Evolutionary conservation across 768 basidiomycete species (phyloP), one percentile per base, ranked within the genome.

Genomic region (Macrolepiota albuminosa): DNA sequence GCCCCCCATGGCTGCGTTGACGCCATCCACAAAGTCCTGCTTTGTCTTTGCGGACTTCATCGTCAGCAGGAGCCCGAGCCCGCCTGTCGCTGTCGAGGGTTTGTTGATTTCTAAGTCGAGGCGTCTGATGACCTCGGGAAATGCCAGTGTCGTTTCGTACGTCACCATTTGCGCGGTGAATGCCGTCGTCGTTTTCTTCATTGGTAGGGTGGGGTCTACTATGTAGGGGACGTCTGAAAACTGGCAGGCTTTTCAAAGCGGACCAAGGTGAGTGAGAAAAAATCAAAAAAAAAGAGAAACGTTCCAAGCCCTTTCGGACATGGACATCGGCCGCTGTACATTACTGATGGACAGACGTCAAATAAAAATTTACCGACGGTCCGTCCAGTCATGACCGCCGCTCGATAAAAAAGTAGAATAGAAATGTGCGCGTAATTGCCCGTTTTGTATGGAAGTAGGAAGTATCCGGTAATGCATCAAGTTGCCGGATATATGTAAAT

Each of bases 21-120:
- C 66, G 36, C 68, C 60, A 1, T 67, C 48, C 51, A 74, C 72
- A 3, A 84, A 63, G 26, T 80, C 78, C 4, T 73, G 70, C 62
- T 72, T 76, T 37, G 66, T 75, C 10, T 63, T 68, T 2, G 73
- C 67, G 16, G 42, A 52, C 46, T 62, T 59, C 24, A 78, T 33
- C 8, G 63, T 59, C 13, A 64, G 49, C 40, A 75, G 34, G 54
- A 71, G 61, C 6, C 68, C 31, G 54, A 71, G 61, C 7, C 68
- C 62, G 18, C 63, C 63, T 9, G 76, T 73, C 2, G 66, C 63
- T 9, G 76, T 73, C 2, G 66, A 68, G n/a, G 67, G 64, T 63
- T 77, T 80, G 64, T 76, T 80, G 36, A 80, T 62, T 46, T 76
- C 75, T 7, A 56, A 55, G 56, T 83, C 78, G 6, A 84, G 72